These are phyloP conservation scores for Verticillium klebahnii DNA, from an alignment of 2,329 filamentous ascomycete species.

Conservation along the genomic window DNA sequence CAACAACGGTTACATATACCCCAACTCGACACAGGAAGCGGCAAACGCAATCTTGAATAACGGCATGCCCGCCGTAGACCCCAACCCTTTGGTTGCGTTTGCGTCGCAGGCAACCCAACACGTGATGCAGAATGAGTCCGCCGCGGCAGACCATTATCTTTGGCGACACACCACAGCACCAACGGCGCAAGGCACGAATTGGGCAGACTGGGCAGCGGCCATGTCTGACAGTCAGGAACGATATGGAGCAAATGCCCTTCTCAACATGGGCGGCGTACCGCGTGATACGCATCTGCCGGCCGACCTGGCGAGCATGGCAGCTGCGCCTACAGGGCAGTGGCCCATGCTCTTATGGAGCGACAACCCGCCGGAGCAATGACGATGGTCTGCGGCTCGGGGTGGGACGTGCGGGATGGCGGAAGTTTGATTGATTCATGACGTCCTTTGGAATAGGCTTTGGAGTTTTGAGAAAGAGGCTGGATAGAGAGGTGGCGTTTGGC, in stretches of 20 bases:
- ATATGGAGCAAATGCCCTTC: constrained; percentile 43
- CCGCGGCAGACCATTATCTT: constrained; percentile 21
- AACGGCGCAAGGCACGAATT: constrained; percentile 34
- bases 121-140: constrained; percentile 16
- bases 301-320: not conserved
- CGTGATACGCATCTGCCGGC: not conserved
- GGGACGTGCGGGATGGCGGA: not conserved
- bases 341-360: constrained; percentile 1
- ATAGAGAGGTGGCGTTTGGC: not conserved
- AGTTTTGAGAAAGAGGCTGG: not conserved
- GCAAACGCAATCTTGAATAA: constrained; percentile 23
- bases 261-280: constrained; percentile 35
- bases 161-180: constrained; percentile 19
- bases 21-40: constrained; percentile 9
- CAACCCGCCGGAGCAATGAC: not conserved
- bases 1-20: constrained; percentile 7
- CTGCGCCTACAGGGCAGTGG: not conserved
- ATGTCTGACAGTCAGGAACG: constrained; percentile 45
- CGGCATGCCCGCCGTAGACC: constrained; percentile 17
- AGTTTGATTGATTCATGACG: not conserved
- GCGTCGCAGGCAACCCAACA: constrained; percentile 32
- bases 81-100: constrained; percentile 34
- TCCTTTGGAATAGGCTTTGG: not conserved
- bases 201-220: constrained; percentile 51
- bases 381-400: not conserved